Base-by-base conservation (phyloP, 2,329 filamentous ascomycete species). In the Sphaerostilbella broomeana region DNA sequence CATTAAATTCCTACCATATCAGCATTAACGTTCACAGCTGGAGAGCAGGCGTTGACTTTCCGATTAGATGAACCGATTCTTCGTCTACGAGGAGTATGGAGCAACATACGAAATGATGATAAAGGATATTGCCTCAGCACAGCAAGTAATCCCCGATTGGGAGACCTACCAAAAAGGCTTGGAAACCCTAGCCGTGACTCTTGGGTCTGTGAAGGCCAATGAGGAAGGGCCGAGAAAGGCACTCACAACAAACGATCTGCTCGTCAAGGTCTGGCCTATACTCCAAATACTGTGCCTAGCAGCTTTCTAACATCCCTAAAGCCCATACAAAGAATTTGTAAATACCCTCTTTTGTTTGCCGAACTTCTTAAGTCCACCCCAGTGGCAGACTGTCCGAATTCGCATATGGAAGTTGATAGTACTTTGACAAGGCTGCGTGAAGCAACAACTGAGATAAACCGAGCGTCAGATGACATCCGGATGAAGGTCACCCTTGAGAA, bases 321-420 rank as follows among this genome's bases (percentile, higher is more conserved):
- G 86, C 92, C 90, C 0, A 89, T 95, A 15, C 90, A 98, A 62
- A 77, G 90, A 40, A 76, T 95, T 16, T 94, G 87, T 67, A 87
- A 84, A 63, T 97, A 97, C 55, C 87, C 87, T 9, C 68, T 98
- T 4, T 68, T 97, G 2, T 89, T 97, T 53, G 73, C 79, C 5
- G 87, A 95, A 53, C 70, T 98, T 7, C 71, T 89, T 44, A 89
- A 84, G 53, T 75, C 82, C 49, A 95, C 89, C 0, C 86, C 87
- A 2, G 84, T 86, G 2, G 80, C 76, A 40, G 90, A 97, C 55
- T 94, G 88, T 53, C 87, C 88, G 0, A 79, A 79, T 45, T 83
- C 87, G 1, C 84, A 95, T 60, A 79, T 83, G 57, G 82, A 86
- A 38, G 77, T 97, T 13, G 81, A 87, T 44, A 81, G 79, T 47